Evolutionary conservation across 1,139 yeast genomes (phyloP), one percentile per base, ranked within the genome.

Genomic region (Saccharomyces hybrid): DNA sequence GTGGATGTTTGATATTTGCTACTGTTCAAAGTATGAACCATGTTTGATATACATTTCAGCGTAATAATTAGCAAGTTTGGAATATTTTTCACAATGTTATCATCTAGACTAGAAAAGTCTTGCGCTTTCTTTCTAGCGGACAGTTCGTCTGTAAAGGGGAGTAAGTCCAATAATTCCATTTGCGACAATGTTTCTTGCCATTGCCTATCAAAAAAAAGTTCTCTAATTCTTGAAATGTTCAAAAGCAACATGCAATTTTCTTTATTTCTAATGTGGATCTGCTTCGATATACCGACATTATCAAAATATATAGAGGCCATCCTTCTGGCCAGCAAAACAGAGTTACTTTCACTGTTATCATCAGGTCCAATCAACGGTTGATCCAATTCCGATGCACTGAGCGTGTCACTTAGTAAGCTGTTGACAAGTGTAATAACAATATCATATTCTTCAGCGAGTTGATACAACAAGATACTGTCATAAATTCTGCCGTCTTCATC

Each of bases 401-500:
- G 76, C 26, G 86, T 78, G 65, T 91, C 97, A 47, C 97, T 90
- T 51, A 93, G 75, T 32, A 89, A 73, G 64, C 82, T 81, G 72
- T 89, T 91, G 58, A 91, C 81, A 57, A 89, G 79, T 0, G 79
- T 71, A 13, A 91, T 80, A n/a, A 89, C 98, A 30, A 88, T 84
- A 66, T 88, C 88, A 69, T 86, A 87, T 64, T 91, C 96, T 71
- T 88, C 95, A 54, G 96, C 82, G 59, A 91, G 78, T 72, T 91
- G 97, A 67, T 88, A 93, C 55, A 93, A 76, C 55, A 88, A 74
- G 55, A 95, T 80, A 9, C 98, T 89, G 68, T 95, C 98, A 58
- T 87, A 82, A 4, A 84, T 78, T 64, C 97, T 79, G 3, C 98
- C 98, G 67, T 90, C 98, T 62, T 89, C 95, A 66, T 88, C 95